These are phyloP conservation scores for Fusarium sp. DNA, from an alignment of 2,329 filamentous ascomycete genomes.

Conservation along the genomic window DNA sequence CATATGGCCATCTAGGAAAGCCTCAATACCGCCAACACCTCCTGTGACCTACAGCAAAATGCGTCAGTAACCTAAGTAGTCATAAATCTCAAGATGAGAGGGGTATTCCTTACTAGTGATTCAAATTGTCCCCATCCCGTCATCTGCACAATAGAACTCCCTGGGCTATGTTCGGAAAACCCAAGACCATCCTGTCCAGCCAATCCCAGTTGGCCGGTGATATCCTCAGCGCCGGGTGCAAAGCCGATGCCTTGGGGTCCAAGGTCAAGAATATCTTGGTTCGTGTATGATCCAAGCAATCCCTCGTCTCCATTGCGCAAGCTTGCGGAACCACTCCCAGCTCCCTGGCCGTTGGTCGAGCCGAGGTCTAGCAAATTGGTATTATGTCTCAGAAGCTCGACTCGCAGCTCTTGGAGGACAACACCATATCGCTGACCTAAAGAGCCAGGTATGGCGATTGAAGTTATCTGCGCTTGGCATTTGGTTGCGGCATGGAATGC, in stretches of 20 bases:
- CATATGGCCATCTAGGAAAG: conserved; percentile 15
- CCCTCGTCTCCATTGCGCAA: neutral
- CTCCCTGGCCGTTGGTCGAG: neutral
- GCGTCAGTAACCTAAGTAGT: neutral
- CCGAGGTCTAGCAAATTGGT: conserved; percentile 12
- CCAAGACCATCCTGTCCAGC: conserved; percentile 10
- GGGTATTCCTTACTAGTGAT: conserved; percentile 13
- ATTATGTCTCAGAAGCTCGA: conserved; percentile 43
- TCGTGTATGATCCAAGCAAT: neutral
- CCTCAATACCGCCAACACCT: conserved; percentile 22
- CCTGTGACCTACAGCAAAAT: conserved; percentile 13
- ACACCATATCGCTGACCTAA: conserved; percentile 56
- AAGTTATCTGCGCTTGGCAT: conserved; percentile 55
- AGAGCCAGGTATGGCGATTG: conserved; percentile 52
- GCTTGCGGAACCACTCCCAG: neutral
- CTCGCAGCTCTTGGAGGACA: conserved; percentile 52
- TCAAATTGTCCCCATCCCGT: conserved; percentile 43
- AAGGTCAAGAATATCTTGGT: neutral
- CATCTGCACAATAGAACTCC: conserved; percentile 3
- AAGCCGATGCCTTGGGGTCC: neutral
- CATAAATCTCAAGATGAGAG: too few relatives aligned
- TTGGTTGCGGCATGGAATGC: conserved; percentile 52
- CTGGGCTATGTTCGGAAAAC: neutral
- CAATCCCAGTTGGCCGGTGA: neutral
- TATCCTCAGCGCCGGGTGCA: neutral